Evolutionary conservation across 495 filamentous ascomycete species (phyloP).

Genomic region (Achaetomiella virescens): DNA sequence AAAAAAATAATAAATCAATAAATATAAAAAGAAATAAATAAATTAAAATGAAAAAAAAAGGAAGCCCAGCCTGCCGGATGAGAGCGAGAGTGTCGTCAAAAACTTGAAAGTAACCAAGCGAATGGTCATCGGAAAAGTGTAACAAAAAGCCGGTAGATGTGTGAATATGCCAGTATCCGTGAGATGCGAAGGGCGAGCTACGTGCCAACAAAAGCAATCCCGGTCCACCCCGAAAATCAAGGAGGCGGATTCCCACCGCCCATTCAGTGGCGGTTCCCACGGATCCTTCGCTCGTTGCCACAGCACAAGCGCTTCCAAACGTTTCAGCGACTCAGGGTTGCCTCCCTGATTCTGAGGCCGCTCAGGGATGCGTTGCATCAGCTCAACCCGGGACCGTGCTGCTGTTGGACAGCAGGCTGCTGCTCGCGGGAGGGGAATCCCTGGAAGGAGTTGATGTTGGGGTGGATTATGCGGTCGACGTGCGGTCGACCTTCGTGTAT

Average conservation of each 20-base stretch:
- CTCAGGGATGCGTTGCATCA: slow-evolving; percentile 29
- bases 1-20: neutral
- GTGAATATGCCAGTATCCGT: too few relatives aligned
- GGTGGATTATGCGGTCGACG: slow-evolving; percentile 45
- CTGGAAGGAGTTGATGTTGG: slow-evolving; percentile 40
- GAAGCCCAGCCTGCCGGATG: too few relatives aligned
- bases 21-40: neutral
- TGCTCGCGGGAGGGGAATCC: slow-evolving; percentile 40
- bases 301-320: slow-evolving; percentile 79
- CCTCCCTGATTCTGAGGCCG: slow-evolving; percentile 18
- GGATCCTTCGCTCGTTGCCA: slow-evolving; percentile 77
- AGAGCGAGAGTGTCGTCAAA: too few relatives aligned
- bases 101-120: slow-evolving; percentile 13
- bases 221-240: too few relatives aligned
- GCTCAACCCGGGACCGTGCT: slow-evolving; percentile 11
- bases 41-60: neutral
- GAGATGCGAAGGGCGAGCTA: too few relatives aligned
- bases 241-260: too few relatives aligned
- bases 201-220: too few relatives aligned
- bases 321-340: slow-evolving; percentile 46
- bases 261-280: slow-evolving; percentile 43
- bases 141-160: neutral
- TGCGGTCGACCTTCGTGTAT: slow-evolving; percentile 35
- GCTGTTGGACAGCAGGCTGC: slow-evolving; percentile 10
- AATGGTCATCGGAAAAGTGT: slow-evolving; percentile 9